Percentiles rank a stretch among this genome's conserved stretches.
phyloP scores from a whole-genome alignment of 164 flowering plant genomes.

The Magnolia officinalis region DNA sequence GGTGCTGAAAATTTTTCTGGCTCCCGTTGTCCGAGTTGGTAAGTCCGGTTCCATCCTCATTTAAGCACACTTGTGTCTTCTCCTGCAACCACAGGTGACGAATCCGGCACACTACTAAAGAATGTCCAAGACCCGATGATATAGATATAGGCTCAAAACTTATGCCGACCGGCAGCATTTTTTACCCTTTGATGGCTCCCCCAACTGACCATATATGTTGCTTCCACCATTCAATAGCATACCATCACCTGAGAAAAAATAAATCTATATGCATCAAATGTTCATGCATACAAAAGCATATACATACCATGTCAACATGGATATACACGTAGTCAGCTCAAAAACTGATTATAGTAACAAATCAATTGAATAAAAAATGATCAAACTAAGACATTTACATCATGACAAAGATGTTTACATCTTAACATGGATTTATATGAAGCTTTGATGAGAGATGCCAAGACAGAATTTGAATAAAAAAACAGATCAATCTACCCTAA shows the following conservation, averaged over 20 bases:
- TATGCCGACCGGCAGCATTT: conserved; percentile 50
- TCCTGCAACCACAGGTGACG: conserved; percentile 12
- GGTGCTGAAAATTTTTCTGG: conserved; percentile 14
- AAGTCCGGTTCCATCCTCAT: conserved; percentile 83
- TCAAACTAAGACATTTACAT: no score
- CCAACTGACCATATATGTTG: conserved; percentile 80
- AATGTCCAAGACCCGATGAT: conserved; percentile 84
- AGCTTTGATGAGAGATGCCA: no score
- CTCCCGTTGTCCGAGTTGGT: conserved; percentile 68
- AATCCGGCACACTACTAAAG: conserved; percentile 52
- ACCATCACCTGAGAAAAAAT: conserved; percentile 54
- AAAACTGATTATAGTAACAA: no score
- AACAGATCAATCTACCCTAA: no score
- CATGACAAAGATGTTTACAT: no score
- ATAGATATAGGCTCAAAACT: conserved; percentile 36
- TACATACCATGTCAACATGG: no score
- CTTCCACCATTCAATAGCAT: conserved; percentile 70
- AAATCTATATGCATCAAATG: no score
- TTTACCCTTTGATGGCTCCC: conserved; percentile 35
- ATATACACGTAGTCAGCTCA: no score
- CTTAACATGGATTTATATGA: no score
- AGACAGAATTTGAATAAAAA: no score
- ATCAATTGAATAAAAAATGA: no score
- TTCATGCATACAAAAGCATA: no score
- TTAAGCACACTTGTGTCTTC: conserved; percentile 32